Percentiles rank a stretch among this genome's conserved stretches.
Evolutionary conservation across 352 stramenopile species (phyloP).

Genomic region (Phytophthora lateralis): DNA sequence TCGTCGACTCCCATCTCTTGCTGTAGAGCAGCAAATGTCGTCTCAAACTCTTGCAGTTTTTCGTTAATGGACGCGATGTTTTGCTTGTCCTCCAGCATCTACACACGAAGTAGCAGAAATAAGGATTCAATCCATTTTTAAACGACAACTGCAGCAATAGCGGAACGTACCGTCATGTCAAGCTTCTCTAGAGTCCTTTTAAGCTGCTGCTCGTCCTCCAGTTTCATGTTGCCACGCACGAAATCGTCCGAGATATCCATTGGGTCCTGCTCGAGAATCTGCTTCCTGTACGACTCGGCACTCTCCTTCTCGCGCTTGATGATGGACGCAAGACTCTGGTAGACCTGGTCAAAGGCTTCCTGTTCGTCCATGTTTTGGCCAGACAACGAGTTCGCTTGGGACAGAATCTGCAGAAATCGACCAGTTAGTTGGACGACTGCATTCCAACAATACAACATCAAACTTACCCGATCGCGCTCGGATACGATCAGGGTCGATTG

Average conservation of each 20-base stretch:
- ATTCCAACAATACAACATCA: background rate
- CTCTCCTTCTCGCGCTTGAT: slow-evolving; percentile 80
- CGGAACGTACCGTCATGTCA: slow-evolving; percentile 51
- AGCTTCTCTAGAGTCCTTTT: slow-evolving; percentile 70
- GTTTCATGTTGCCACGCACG: slow-evolving; percentile 73
- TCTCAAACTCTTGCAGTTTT: slow-evolving; percentile 76
- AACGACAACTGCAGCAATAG: background rate
- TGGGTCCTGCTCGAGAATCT: slow-evolving; percentile 76
- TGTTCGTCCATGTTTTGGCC: slow-evolving; percentile 79
- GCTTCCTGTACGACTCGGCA: slow-evolving; percentile 76
- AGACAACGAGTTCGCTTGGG: slow-evolving; percentile 70
- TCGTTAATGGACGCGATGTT: slow-evolving; percentile 73
- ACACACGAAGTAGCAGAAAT: background rate
- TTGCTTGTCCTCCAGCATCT: slow-evolving; percentile 77
- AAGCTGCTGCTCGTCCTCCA: slow-evolving; percentile 78
- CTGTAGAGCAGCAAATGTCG: slow-evolving; percentile 63
- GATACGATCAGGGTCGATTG: slow-evolving; percentile 72
- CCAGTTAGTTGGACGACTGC: background rate
- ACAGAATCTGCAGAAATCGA: slow-evolving; percentile 45
- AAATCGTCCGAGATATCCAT: slow-evolving; percentile 74
- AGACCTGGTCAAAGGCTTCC: slow-evolving; percentile 77
- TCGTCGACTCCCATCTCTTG: slow-evolving; percentile 69
- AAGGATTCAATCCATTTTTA: background rate
- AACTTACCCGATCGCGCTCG: slow-evolving; percentile 64
- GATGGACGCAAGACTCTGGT: slow-evolving; percentile 68